phyloP scores from a whole-genome alignment of 2,329 filamentous ascomycete species.

The Claviceps maximensis region DNA sequence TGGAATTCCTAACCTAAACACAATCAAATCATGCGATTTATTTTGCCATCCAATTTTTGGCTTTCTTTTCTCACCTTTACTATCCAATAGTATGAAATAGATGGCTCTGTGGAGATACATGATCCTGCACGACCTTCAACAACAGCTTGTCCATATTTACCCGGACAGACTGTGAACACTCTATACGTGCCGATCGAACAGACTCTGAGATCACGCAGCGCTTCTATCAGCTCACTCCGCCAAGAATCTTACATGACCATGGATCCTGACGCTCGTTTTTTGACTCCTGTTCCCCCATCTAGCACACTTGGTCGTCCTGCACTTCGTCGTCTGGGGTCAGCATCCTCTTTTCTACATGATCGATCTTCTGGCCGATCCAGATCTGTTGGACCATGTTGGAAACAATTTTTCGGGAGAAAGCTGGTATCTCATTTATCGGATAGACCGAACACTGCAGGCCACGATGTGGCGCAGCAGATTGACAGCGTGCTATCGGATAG shows the following conservation, averaged over 20 bases:
- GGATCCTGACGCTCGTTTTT: constrained; percentile 64
- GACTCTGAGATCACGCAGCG: constrained; percentile 45
- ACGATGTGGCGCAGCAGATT: not conserved
- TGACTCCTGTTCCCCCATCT: constrained; percentile 49
- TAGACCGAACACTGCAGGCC: not conserved
- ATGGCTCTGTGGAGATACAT: constrained; percentile 64
- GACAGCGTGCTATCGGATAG: not conserved
- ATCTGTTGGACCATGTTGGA: constrained; percentile 38
- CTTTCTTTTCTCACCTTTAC: not conserved
- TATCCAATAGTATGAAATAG: constrained; percentile 59
- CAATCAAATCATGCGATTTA: no score
- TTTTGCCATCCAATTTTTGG: no score
- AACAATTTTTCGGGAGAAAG: constrained; percentile 36
- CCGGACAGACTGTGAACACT: constrained; percentile 77
- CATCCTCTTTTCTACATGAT: constrained; percentile 17
- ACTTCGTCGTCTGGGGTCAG: constrained; percentile 17
- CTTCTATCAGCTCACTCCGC: constrained; percentile 48
- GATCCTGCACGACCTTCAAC: constrained; percentile 63
- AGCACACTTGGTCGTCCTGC: constrained; percentile 15
- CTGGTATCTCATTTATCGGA: constrained; percentile 7
- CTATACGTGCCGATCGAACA: constrained; percentile 66
- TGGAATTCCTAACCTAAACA: not conserved
- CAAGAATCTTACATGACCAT: constrained; percentile 55
- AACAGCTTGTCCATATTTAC: constrained; percentile 69
- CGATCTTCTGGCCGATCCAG: constrained; percentile 32